phyloP scores from a whole-genome alignment of 2,329 filamentous ascomycete genomes.

The Fusarium sp. region DNA sequence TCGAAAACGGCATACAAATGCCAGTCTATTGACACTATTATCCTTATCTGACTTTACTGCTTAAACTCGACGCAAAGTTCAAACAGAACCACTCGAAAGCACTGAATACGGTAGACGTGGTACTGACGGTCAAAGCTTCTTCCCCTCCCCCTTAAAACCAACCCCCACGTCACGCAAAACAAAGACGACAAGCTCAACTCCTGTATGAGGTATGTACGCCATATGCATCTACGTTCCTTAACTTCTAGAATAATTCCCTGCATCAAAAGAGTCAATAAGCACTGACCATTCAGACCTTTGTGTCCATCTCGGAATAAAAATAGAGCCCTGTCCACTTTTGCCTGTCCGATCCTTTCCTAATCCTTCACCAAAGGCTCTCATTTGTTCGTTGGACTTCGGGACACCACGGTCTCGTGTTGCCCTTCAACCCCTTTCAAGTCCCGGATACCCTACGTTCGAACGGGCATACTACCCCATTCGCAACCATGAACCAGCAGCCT shows the following conservation, averaged over 20 bases:
- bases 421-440: constrained; percentile 19
- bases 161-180: constrained; percentile 39
- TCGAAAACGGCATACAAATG: constrained; percentile 1
- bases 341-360: constrained; percentile 18
- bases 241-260: constrained; percentile 43
- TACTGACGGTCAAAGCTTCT: constrained; percentile 43
- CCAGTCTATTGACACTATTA: background rate
- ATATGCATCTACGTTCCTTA: constrained; percentile 18
- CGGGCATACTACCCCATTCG: constrained; percentile 15
- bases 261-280: constrained; percentile 10
- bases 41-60: background rate
- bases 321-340: constrained; percentile 23
- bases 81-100: constrained; percentile 22
- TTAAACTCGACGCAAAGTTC: background rate
- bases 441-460: constrained; percentile 15
- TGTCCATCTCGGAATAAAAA: constrained; percentile 24
- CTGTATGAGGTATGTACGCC: background rate
- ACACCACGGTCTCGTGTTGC: constrained; percentile 34
- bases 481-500: constrained; percentile 43
- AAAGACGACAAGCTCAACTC: constrained; percentile 28
- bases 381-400: constrained; percentile 16
- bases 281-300: constrained; percentile 12
- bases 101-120: constrained; percentile 32
- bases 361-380: constrained; percentile 14
- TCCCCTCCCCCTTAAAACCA: constrained; percentile 22